phyloP scores from a whole-genome alignment of 139 green algal species.

The Parachlorella kessleri region DNA sequence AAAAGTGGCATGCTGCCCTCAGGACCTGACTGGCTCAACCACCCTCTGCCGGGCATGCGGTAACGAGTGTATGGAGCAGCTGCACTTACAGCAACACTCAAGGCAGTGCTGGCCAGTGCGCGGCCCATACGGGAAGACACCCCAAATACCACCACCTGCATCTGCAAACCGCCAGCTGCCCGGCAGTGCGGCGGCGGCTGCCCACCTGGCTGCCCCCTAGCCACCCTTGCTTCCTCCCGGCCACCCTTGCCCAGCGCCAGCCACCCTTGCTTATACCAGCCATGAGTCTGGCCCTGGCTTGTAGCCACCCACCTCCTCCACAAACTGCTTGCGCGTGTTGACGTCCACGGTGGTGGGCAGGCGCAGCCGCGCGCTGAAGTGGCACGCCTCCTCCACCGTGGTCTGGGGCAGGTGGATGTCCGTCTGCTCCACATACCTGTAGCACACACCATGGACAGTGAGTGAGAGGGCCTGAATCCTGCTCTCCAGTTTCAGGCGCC shows the following conservation, averaged over 20 bases:
- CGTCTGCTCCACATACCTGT: slow-evolving; percentile 40
- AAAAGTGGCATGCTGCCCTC: no score
- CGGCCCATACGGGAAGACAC: no score
- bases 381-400: slow-evolving; percentile 54
- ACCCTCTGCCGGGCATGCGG: no score
- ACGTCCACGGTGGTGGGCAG: slow-evolving; percentile 41
- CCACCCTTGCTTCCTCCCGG: background rate
- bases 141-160: no score
- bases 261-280: background rate
- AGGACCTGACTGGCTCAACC: no score
- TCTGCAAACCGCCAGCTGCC: no score
- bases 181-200: background rate
- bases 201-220: background rate
- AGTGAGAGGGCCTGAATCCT: no score
- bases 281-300: background rate
- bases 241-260: background rate
- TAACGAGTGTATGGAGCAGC: background rate
- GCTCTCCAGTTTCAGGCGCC: no score
- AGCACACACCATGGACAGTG: no score
- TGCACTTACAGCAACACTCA: background rate
- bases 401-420: slow-evolving; percentile 53
- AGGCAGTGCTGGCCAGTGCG: no score
- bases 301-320: slow-evolving; percentile 35
- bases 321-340: slow-evolving; percentile 37
- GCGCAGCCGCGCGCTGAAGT: slow-evolving; percentile 55